phyloP scores from a whole-genome alignment of 1,139 yeast genomes.

The Hyphopichia burtonii region DNA sequence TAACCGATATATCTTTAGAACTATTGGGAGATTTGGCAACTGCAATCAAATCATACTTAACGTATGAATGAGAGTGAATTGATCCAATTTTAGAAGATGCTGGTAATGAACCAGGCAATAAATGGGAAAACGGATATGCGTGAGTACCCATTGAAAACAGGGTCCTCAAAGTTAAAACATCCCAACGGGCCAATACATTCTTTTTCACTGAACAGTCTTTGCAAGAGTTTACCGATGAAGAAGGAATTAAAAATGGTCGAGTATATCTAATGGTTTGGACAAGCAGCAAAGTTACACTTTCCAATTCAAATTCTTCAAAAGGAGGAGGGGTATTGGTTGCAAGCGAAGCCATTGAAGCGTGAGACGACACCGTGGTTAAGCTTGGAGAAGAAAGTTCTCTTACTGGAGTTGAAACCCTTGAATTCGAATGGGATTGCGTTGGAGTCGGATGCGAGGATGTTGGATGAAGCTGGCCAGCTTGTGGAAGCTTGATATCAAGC shows the following conservation, averaged over 20 bases:
- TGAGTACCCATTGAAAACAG: constrained; percentile 65
- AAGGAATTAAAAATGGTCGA: constrained; percentile 63
- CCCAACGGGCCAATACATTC: constrained; percentile 83
- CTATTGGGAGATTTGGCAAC: constrained; percentile 30
- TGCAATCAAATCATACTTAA: constrained; percentile 76
- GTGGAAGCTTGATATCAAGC: constrained; percentile 16
- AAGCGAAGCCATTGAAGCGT: constrained; percentile 6
- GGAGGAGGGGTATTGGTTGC: constrained; percentile 7
- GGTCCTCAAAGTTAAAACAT: constrained; percentile 60
- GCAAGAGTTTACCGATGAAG: constrained; percentile 52
- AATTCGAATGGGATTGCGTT: neutral
- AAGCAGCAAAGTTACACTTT: constrained; percentile 60
- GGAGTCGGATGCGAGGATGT: neutral
- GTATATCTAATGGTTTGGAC: constrained; percentile 67
- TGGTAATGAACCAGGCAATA: constrained; percentile 88
- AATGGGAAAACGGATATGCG: constrained; percentile 91
- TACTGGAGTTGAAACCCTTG: neutral
- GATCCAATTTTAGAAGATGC: constrained; percentile 67
- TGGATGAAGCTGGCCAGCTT: neutral
- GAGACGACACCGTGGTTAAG: constrained; percentile 5
- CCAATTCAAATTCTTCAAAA: constrained; percentile 36
- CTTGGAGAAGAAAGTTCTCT: neutral
- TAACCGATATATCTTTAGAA: constrained; percentile 36
- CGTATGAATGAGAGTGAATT: constrained; percentile 50
- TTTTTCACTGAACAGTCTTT: constrained; percentile 52